Percentiles rank a stretch among this genome's conserved stretches.
phyloP scores from a whole-genome alignment of 345 rosid species.

The Heritiera littoralis region DNA sequence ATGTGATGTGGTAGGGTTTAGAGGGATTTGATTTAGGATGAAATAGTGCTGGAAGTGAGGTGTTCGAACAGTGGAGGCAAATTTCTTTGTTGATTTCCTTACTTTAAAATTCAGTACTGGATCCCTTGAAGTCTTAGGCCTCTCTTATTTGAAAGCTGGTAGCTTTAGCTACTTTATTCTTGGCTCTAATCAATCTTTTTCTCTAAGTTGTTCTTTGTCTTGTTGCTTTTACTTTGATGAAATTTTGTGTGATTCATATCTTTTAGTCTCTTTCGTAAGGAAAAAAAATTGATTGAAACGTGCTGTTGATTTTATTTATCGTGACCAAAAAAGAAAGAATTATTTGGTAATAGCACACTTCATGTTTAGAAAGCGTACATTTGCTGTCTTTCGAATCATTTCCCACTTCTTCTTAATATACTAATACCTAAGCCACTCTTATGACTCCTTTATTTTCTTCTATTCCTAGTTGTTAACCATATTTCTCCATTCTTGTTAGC shows the following conservation, averaged over 20 bases:
- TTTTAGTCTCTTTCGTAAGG: not conserved
- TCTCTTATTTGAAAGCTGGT: not conserved
- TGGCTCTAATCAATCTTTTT: not conserved
- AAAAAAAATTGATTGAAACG: not conserved
- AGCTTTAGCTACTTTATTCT: not conserved
- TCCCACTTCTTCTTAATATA: not conserved
- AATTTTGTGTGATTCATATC: not conserved
- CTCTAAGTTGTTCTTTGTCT: not conserved
- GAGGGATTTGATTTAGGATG: constrained; percentile 1
- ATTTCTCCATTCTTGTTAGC: not conserved
- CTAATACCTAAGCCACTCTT: not conserved
- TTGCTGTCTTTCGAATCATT: not conserved
- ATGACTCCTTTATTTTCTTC: not conserved
- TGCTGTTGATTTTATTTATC: not conserved
- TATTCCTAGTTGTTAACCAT: not conserved
- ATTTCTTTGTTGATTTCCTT: not conserved
- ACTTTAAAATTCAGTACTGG: not conserved
- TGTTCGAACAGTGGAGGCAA: not conserved
- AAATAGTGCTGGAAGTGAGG: not conserved
- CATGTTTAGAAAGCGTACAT: too few relatives aligned
- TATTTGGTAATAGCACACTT: not conserved
- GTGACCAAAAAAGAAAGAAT: too few relatives aligned
- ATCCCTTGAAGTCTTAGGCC: not conserved
- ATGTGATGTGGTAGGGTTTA: not conserved
- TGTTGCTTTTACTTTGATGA: not conserved